These are phyloP conservation scores for Amaranthus palmeri DNA, from an alignment of 148 eudicot species.

Conservation along the genomic window DNA sequence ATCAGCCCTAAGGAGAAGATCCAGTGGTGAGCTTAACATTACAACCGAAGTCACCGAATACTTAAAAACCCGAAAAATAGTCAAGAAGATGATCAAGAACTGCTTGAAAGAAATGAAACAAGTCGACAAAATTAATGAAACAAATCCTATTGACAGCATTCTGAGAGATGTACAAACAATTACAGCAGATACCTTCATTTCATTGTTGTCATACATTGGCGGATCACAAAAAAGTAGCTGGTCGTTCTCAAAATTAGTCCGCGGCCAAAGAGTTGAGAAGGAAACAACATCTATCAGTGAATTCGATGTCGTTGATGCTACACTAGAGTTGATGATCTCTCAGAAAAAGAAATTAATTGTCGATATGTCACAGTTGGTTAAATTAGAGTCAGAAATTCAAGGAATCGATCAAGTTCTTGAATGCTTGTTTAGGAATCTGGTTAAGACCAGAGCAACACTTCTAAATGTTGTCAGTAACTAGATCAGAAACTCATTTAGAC, in stretches of 20 bases:
- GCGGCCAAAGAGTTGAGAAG: neutral
- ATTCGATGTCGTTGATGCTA: conserved; percentile 18
- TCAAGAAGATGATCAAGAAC: conserved; percentile 25
- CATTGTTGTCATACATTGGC: conserved; percentile 13
- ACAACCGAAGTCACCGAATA: conserved; percentile 10
- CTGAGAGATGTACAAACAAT: conserved; percentile 18
- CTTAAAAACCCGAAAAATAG: conserved; percentile 17
- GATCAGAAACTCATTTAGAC: neutral
- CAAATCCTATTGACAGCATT: neutral
- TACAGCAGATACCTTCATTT: conserved; percentile 6
- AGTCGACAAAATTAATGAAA: conserved; percentile 1
- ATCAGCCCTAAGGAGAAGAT: conserved; percentile 31
- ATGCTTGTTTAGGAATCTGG: conserved; percentile 3
- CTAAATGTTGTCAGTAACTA: conserved; percentile 20
- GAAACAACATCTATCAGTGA: neutral
- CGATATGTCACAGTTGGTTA: neutral
- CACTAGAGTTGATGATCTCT: neutral
- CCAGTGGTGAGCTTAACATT: conserved; percentile 22
- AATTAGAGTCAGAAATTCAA: conserved; percentile 22
- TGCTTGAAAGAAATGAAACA: conserved; percentile 18
- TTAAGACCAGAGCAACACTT: conserved; percentile 23
- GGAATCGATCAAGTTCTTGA: conserved; percentile 7
- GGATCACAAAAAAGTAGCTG: conserved; percentile 16
- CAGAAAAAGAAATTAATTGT: conserved; percentile 4
- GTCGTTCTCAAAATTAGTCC: conserved; percentile 20